These are phyloP conservation scores for Sugiyamaella floridensis DNA, from an alignment of 805 yeast species.

Conservation along the genomic window DNA sequence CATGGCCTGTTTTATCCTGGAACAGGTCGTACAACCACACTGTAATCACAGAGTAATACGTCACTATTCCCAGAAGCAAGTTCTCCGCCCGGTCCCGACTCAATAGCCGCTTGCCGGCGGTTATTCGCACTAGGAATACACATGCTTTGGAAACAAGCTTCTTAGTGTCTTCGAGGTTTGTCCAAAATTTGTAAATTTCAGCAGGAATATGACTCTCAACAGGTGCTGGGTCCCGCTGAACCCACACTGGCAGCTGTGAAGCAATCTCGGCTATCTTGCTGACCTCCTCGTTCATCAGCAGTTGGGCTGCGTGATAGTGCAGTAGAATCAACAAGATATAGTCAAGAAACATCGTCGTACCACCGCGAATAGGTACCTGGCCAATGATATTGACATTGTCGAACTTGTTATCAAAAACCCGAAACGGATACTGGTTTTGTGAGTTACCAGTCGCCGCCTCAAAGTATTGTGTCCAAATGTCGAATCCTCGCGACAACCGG, in stretches of 20 bases:
- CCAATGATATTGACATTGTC: slow-evolving; percentile 18
- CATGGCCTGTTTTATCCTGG: neutral
- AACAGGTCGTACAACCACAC: slow-evolving; percentile 25
- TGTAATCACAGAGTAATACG: slow-evolving; percentile 24
- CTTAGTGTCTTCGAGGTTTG: slow-evolving; percentile 23
- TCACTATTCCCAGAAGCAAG: slow-evolving; percentile 23
- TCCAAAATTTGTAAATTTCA: slow-evolving; percentile 18
- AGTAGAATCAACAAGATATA: slow-evolving; percentile 24
- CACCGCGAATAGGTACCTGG: slow-evolving; percentile 8
- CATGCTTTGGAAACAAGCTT: slow-evolving; percentile 23
- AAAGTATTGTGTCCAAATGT: slow-evolving; percentile 27
- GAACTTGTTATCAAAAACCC: slow-evolving; percentile 15
- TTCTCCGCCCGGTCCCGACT: slow-evolving; percentile 16
- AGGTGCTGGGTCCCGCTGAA: neutral
- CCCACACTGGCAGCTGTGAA: slow-evolving; percentile 17
- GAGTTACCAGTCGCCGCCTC: slow-evolving; percentile 22
- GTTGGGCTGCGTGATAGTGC: slow-evolving; percentile 25
- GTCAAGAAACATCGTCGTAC: slow-evolving; percentile 19
- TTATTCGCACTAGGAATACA: slow-evolving; percentile 24
- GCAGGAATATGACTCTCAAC: slow-evolving; percentile 1
- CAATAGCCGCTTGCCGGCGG: slow-evolving; percentile 19
- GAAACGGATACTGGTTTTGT: slow-evolving; percentile 22
- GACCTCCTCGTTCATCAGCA: slow-evolving; percentile 28
- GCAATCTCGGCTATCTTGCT: slow-evolving; percentile 26
- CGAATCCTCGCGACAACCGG: slow-evolving; percentile 27